phyloP scores from a whole-genome alignment of 2,329 filamentous ascomycete genomes.

The Metarhizium brunneum region DNA sequence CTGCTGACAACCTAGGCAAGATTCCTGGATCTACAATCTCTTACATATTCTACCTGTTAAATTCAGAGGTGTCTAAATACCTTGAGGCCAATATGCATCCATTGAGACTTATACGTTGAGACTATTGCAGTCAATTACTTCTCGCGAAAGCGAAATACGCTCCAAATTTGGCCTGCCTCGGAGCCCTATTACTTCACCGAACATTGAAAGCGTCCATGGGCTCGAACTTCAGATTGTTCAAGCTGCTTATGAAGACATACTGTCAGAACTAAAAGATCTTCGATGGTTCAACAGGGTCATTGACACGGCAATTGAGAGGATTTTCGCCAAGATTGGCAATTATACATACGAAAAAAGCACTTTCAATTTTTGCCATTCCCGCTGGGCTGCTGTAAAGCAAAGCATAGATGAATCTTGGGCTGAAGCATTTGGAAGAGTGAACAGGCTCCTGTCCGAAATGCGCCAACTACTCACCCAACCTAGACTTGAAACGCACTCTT shows the following conservation, averaged over 20 bases:
- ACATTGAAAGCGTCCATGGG: constrained; percentile 1
- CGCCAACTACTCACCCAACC: too few relatives aligned
- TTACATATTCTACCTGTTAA: not conserved
- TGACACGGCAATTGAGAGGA: too few relatives aligned
- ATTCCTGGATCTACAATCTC: not conserved
- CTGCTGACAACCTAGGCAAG: not conserved
- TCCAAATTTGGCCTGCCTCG: not conserved
- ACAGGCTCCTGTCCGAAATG: too few relatives aligned
- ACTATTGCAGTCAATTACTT: not conserved
- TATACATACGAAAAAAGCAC: too few relatives aligned
- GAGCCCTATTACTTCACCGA: not conserved
- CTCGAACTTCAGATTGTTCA: not conserved
- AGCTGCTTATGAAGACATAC: not conserved
- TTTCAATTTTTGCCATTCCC: too few relatives aligned
- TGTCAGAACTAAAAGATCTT: too few relatives aligned
- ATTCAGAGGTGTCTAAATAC: not conserved
- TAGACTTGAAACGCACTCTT: too few relatives aligned
- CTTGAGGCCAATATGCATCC: not conserved
- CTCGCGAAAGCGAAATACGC: constrained; percentile 1
- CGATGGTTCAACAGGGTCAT: too few relatives aligned
- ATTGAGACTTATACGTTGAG: not conserved
- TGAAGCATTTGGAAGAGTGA: too few relatives aligned
- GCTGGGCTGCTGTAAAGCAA: too few relatives aligned
- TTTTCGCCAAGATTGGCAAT: too few relatives aligned
- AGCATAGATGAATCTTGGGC: too few relatives aligned